phyloP scores from a whole-genome alignment of 139 green algal species.

The Diplosphaera chodatii region DNA sequence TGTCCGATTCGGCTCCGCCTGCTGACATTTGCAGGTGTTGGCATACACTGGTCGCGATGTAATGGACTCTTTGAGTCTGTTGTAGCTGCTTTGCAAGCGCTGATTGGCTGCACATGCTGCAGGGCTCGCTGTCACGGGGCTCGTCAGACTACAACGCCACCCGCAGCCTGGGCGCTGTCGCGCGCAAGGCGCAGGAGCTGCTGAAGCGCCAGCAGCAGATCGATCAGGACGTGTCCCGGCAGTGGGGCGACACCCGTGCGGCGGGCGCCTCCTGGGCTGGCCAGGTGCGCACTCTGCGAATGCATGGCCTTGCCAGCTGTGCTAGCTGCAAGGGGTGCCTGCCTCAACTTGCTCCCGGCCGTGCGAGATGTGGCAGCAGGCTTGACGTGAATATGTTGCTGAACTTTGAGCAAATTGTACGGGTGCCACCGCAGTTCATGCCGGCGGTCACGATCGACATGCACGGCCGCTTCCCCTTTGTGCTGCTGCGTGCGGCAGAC shows the following conservation, averaged over 20 bases:
- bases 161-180: slow-evolving; percentile 16
- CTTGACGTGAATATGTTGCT: no score
- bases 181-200: slow-evolving; percentile 39
- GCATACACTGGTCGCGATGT: no score
- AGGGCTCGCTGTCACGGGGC: not conserved
- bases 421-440: slow-evolving; percentile 17
- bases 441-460: slow-evolving; percentile 55
- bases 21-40: no score
- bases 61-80: no score
- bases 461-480: slow-evolving; percentile 52
- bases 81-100: no score
- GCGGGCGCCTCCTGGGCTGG: not conserved
- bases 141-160: slow-evolving; percentile 8
- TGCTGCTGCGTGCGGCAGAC: slow-evolving; percentile 41
- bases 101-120: no score
- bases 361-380: no score
- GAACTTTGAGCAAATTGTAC: no score
- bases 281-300: not conserved
- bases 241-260: not conserved
- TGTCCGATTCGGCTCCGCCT: no score
- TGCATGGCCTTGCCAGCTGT: slow-evolving; percentile 13
- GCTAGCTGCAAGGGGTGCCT: slow-evolving; percentile 1
- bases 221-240: slow-evolving; percentile 28
- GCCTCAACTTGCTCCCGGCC: not conserved
- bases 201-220: slow-evolving; percentile 55